These are phyloP conservation scores for Sodiomyces alkalinus DNA, from an alignment of 2,329 filamentous ascomycete species.

Conservation along the genomic window DNA sequence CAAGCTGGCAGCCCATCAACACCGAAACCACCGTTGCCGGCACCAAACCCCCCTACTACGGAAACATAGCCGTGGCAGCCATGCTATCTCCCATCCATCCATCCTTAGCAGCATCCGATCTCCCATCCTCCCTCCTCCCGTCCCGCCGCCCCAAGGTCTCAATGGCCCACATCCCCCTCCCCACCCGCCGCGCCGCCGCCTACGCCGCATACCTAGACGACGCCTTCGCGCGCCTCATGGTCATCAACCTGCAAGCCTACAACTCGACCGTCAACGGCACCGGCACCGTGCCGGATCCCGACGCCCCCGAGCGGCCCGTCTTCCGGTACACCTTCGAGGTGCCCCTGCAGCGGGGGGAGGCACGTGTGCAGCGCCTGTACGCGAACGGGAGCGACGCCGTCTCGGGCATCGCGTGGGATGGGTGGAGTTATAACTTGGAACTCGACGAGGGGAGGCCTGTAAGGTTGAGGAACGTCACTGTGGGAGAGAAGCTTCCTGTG, in stretches of 20 bases:
- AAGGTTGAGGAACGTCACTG: slow-evolving; percentile 37
- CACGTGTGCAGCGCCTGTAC: slow-evolving; percentile 30
- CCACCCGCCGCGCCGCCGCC: slow-evolving; percentile 26
- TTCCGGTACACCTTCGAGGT: slow-evolving; percentile 27
- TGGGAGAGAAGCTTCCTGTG: slow-evolving; percentile 25
- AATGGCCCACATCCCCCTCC: slow-evolving; percentile 31
- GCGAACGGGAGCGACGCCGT: slow-evolving; percentile 51
- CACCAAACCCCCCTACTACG: slow-evolving; percentile 51
- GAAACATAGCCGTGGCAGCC: slow-evolving; percentile 40
- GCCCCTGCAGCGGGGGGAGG: slow-evolving; percentile 7
- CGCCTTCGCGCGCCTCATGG: slow-evolving; percentile 28
- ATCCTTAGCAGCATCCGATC: no score
- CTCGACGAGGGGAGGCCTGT: slow-evolving; percentile 37
- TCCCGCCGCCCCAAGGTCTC: slow-evolving; percentile 20
- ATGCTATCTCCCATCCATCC: slow-evolving; percentile 37
- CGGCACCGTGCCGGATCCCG: slow-evolving; percentile 11
- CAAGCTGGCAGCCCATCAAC: slow-evolving; percentile 42
- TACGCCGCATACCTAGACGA: slow-evolving; percentile 38
- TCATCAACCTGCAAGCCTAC: slow-evolving; percentile 43
- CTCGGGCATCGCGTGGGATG: slow-evolving; percentile 45
- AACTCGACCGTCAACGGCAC: slow-evolving; percentile 38
- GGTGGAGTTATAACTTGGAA: slow-evolving; percentile 46
- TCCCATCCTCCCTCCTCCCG: slow-evolving; percentile 25
- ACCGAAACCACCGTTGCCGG: slow-evolving; percentile 33
- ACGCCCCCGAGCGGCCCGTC: slow-evolving; percentile 13